phyloP scores from a whole-genome alignment of 2,329 filamentous ascomycete genomes.

The Fusarium humuli region DNA sequence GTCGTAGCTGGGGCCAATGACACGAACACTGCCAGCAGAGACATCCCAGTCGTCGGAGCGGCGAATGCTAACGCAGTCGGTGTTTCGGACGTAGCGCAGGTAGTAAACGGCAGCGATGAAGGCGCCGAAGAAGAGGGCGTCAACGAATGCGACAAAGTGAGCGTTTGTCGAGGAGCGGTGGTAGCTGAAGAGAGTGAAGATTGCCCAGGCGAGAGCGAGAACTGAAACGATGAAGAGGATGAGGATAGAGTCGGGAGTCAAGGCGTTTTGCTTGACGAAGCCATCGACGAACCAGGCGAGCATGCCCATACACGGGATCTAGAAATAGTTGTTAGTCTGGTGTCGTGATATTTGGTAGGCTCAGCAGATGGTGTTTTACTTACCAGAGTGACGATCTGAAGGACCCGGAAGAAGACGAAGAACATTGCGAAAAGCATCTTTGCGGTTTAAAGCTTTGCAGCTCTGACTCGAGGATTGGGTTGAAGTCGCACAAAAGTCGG shows the following conservation, averaged over 20 bases:
- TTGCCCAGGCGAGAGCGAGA: conserved; percentile 71
- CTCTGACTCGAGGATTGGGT: not conserved
- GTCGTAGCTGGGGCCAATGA: conserved; percentile 62
- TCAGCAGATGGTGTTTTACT: conserved; percentile 32
- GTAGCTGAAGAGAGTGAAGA: conserved; percentile 75
- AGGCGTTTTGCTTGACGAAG: conserved; percentile 66
- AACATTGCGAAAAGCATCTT: conserved; percentile 72
- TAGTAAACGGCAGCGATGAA: conserved; percentile 72
- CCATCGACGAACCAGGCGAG: conserved; percentile 73
- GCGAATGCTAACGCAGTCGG: conserved; percentile 74
- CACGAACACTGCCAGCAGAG: conserved; percentile 71
- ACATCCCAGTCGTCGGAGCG: conserved; percentile 63
- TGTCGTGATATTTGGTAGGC: no score
- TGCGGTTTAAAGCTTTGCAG: conserved; percentile 35
- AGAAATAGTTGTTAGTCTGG: conserved; percentile 11
- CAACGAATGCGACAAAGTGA: conserved; percentile 70
- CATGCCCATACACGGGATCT: conserved; percentile 76
- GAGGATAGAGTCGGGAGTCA: conserved; percentile 72
- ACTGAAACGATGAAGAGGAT: conserved; percentile 76
- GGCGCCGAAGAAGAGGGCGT: conserved; percentile 71
- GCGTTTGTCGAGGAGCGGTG: conserved; percentile 71
- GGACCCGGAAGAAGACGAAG: conserved; percentile 71
- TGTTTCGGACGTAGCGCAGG: conserved; percentile 68
- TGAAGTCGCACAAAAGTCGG: not conserved
- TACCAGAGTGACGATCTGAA: conserved; percentile 73